Evolutionary conservation across 2,329 filamentous ascomycete species (phyloP).

Genomic region (Ophidiomyces ophidiicola): DNA sequence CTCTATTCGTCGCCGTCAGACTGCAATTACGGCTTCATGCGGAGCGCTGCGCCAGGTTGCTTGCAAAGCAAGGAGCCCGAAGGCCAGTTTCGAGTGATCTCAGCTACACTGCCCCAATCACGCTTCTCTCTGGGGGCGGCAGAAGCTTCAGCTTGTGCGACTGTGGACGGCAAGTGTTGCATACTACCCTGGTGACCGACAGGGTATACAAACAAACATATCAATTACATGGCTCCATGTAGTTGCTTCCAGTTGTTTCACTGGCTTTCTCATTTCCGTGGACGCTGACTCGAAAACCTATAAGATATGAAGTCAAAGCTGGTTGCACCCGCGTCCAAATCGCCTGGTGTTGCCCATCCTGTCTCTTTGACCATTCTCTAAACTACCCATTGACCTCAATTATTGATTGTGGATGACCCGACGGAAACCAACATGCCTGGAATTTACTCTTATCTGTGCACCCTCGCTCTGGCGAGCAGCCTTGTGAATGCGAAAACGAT

Average conservation of each 20-base stretch:
- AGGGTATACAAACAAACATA: constrained; percentile 3
- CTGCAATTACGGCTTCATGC: constrained; percentile 5
- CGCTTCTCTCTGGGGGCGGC: neutral
- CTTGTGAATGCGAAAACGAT: constrained; percentile 10
- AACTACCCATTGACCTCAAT: neutral
- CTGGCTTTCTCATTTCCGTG: neutral
- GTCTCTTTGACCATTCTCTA: neutral
- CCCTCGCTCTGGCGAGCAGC: constrained; percentile 10
- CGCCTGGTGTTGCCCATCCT: neutral
- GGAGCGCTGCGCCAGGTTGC: neutral
- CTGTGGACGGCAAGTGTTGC: constrained; percentile 4
- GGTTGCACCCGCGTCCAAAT: neutral
- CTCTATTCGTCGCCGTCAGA: neutral
- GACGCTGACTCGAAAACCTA: neutral
- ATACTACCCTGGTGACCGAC: neutral
- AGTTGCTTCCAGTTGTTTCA: constrained; percentile 4
- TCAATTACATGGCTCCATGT: neutral
- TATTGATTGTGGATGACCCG: neutral
- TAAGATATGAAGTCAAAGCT: constrained; percentile 1
- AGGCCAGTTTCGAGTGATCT: neutral
- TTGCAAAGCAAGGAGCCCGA: constrained; percentile 4
- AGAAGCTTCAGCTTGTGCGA: constrained; percentile 5
- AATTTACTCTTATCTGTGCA: constrained; percentile 1
- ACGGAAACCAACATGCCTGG: constrained; percentile 2
- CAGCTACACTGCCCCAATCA: constrained; percentile 1